phyloP scores from a whole-genome alignment of 192 early-diverging fungal genomes.

The Gryganskiella cystojenkinii region DNA sequence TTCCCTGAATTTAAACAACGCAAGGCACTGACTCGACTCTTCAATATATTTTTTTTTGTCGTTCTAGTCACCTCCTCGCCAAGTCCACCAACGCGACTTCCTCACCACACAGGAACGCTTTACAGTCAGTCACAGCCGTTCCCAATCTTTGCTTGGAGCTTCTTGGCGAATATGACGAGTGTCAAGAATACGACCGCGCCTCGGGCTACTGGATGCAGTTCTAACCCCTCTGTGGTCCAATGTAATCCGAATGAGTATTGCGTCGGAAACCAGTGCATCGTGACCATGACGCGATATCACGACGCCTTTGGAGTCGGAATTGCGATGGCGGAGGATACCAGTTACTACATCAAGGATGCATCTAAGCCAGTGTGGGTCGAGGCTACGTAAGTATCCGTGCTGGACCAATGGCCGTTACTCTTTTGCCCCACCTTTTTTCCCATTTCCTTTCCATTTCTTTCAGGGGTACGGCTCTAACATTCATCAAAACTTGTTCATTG shows the following conservation, averaged over 20 bases:
- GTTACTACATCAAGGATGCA: slow-evolving; percentile 51
- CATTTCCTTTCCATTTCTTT: neutral
- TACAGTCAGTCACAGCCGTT: slow-evolving; percentile 50
- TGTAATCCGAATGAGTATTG: slow-evolving; percentile 56
- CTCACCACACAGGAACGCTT: slow-evolving; percentile 60
- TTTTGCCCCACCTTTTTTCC: neutral
- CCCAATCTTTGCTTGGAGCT: slow-evolving; percentile 60
- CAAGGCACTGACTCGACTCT: no score
- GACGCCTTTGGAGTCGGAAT: slow-evolving; percentile 64
- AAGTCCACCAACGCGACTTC: slow-evolving; percentile 30
- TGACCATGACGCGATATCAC: slow-evolving; percentile 63
- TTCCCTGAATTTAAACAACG: no score
- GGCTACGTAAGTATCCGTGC: slow-evolving; percentile 59
- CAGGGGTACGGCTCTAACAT: neutral
- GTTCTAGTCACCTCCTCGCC: slow-evolving; percentile 20
- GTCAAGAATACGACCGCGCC: slow-evolving; percentile 5
- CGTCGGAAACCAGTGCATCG: slow-evolving; percentile 52
- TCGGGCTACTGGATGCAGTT: slow-evolving; percentile 24
- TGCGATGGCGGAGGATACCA: slow-evolving; percentile 44
- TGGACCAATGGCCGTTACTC: neutral
- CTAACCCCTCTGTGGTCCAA: slow-evolving; percentile 22
- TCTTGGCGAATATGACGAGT: slow-evolving; percentile 54
- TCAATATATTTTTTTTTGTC: neutral
- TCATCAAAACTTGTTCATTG: neutral
- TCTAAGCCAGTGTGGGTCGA: slow-evolving; percentile 61